Conservation (phyloP, 2,329 filamentous ascomycete genomes). For the Pseudocercospora macadamiae region DNA sequence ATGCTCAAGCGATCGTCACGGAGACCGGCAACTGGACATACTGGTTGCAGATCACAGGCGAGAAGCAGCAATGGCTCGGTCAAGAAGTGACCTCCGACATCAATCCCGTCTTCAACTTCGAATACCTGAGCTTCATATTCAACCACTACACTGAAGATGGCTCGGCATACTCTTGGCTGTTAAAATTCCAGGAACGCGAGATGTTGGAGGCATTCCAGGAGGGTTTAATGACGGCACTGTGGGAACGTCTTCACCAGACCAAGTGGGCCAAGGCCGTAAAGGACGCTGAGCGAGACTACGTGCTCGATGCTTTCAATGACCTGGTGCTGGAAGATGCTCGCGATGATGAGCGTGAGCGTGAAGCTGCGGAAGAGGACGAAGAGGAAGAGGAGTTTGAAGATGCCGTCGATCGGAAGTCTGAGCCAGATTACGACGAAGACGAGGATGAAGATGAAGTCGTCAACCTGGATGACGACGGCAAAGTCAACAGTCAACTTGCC, state of each 20-base stretch:
- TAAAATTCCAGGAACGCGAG: conserved; percentile 84
- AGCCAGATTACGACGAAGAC: conserved; percentile 72
- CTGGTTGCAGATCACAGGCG: conserved; percentile 83
- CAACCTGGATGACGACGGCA: conserved; percentile 70
- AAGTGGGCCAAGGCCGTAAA: conserved; percentile 89
- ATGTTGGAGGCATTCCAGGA: conserved; percentile 87
- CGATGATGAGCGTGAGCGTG: conserved; percentile 58
- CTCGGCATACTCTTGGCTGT: conserved; percentile 90
- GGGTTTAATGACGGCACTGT: conserved; percentile 90
- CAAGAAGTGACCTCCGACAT: conserved; percentile 86
- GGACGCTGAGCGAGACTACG: conserved; percentile 89
- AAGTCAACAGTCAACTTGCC: conserved; percentile 89
- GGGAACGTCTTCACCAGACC: conserved; percentile 91
- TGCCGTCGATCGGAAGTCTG: conserved; percentile 66
- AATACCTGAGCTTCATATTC: conserved; percentile 99
- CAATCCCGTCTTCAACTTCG: conserved; percentile 98
- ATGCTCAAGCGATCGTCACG: conserved; percentile 76
- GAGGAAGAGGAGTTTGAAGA: conserved; percentile 62
- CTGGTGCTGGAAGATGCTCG: conserved; percentile 83
- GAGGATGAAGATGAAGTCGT: conserved; percentile 78
- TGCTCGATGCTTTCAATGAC: conserved; percentile 93
- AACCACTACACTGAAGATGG: conserved; percentile 91
- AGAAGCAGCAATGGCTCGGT: conserved; percentile 81
- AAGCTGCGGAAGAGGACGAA: conserved; percentile 57
- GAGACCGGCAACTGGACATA: conserved; percentile 93